Evolutionary conservation across 2,329 filamentous ascomycete genomes (phyloP), one percentile per base, ranked within the genome.

Genomic region (Penicillium sp.): DNA sequence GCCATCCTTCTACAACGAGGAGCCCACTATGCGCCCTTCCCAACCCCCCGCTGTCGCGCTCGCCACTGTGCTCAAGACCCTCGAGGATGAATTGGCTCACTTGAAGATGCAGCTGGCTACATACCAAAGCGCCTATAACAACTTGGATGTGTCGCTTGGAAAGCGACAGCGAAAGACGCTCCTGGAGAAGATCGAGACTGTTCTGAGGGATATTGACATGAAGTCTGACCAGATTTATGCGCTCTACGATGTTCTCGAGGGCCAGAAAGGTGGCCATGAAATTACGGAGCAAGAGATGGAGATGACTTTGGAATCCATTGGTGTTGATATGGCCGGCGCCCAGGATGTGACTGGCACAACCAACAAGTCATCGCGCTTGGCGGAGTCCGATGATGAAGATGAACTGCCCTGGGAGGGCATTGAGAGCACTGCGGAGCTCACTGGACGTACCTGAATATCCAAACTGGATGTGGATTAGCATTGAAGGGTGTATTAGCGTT

Each of bases 221-320:
- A 91, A 93, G 74, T 86, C 86, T 26, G 88, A 90, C 59, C 89
- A 93, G 72, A 87, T 96, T 43, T 96, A 96, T 75, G 84, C 85
- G 43, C 79, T 96, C 14, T 90, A 93, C 65, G 91, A 96, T 71
- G 90, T 95, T 1, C 80, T 95, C 0, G 90, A 93, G 73, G 90
- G 88, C 6, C 90, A 93, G 71, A 90, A 89, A 76, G 81, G 82
- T 3, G 86, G 86, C 0, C 83, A 85, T 67, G 80, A 82, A 61
- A 87, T 89, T 81, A 83, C 79, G 1, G 81, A 84, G 63, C 82
- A 85, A 21, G 82, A 86, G 65, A 78, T 88, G 44, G 86, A 89
- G 65, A 79, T 86, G 65, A 90, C 87, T 0, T 79, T 90, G 14
- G 69, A 77, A 50, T 76, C 73, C 2, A 76, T 78, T 59, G 76